Conservation (phyloP, 306 rosid genomes). For the Abrus precatorius region DNA sequence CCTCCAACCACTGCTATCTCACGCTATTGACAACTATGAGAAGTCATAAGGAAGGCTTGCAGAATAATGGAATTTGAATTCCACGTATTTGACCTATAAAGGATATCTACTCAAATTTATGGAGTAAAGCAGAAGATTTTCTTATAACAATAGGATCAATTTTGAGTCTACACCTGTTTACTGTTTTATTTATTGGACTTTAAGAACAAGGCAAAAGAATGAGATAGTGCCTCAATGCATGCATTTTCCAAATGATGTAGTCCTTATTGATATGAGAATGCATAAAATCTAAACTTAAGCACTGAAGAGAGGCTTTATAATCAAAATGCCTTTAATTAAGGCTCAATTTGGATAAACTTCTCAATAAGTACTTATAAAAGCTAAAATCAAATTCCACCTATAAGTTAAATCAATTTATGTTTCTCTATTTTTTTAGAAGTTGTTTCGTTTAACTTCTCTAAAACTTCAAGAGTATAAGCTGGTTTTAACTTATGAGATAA, state of each 20-base stretch:
- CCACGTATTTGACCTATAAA: not conserved
- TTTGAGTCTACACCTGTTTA: conserved; percentile 7
- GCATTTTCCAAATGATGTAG: not conserved
- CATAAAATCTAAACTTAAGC: not conserved
- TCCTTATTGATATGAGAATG: not conserved
- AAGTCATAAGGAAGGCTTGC: not conserved
- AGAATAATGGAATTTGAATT: conserved; percentile 2
- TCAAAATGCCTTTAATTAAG: not conserved
- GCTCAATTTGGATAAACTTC: no score
- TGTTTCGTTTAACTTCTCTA: no score
- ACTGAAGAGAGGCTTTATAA: not conserved
- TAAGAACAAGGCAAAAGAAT: not conserved
- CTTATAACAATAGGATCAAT: not conserved
- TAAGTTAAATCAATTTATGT: no score
- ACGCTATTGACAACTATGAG: no score
- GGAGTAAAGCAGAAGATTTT: conserved; percentile 8
- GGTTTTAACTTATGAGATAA: no score
- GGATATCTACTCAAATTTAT: not conserved
- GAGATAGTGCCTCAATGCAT: not conserved
- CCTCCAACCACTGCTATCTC: no score
- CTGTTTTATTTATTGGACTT: not conserved
- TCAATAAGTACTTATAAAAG: no score
- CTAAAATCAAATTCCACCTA: no score
- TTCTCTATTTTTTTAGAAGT: no score
- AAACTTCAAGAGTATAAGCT: no score